Evolutionary conservation across 768 basidiomycete genomes (phyloP).

Genomic region (Strobilomyces echinocephalus): DNA sequence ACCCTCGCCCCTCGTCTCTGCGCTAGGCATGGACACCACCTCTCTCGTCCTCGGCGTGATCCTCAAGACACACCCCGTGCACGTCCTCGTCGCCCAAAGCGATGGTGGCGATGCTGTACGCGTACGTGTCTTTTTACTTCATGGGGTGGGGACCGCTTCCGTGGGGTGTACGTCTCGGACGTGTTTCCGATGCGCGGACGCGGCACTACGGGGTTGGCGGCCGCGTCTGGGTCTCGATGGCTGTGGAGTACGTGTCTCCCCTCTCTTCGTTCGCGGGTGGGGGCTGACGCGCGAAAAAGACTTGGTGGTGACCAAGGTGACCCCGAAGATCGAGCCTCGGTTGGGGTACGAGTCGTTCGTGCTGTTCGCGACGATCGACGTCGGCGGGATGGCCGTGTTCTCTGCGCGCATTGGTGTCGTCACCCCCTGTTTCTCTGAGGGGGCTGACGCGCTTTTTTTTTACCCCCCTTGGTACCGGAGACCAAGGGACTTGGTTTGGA

Average conservation of each 20-base stretch:
- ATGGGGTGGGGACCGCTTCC: slow-evolving; percentile 81
- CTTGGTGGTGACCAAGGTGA: slow-evolving; percentile 69
- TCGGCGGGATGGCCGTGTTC: slow-evolving; percentile 65
- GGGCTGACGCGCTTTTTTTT: background rate
- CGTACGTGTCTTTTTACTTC: slow-evolving; percentile 84
- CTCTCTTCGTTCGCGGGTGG: too few species aligned
- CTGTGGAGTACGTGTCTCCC: slow-evolving; percentile 54
- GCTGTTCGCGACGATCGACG: slow-evolving; percentile 72
- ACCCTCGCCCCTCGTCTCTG: slow-evolving; percentile 65
- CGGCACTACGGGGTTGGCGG: slow-evolving; percentile 74
- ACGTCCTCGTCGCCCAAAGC: slow-evolving; percentile 56
- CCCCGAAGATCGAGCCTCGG: slow-evolving; percentile 55
- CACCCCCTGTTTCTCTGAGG: background rate
- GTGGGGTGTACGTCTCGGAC: slow-evolving; percentile 69
- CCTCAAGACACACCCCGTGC: slow-evolving; percentile 70
- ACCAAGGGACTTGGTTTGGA: slow-evolving; percentile 55
- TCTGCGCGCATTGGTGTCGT: slow-evolving; percentile 41
- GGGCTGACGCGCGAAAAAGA: slow-evolving; percentile 28
- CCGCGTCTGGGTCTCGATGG: slow-evolving; percentile 79
- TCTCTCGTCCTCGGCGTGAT: slow-evolving; percentile 86
- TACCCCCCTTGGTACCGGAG: background rate
- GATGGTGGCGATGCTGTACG: slow-evolving; percentile 84
- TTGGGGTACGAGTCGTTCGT: slow-evolving; percentile 74
- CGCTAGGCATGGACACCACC: slow-evolving; percentile 70
- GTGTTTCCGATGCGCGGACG: slow-evolving; percentile 84